Percentiles rank a stretch among this genome's conserved stretches.
phyloP scores from a whole-genome alignment of 139 green algal species.

The Coelastrella sp. region DNA sequence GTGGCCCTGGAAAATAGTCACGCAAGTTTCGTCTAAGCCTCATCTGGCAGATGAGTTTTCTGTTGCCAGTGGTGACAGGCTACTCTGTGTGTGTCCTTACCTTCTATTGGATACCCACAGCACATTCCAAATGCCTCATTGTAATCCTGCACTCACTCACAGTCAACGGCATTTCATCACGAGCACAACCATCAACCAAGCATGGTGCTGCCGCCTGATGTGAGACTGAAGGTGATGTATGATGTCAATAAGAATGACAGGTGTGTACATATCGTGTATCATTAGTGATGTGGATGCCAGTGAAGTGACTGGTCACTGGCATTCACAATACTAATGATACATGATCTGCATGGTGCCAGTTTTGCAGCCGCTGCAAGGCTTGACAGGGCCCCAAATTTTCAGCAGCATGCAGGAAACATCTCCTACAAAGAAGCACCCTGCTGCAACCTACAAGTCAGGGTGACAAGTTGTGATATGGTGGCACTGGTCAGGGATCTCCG shows the following conservation, averaged over 20 bases:
- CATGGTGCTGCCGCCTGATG: not conserved
- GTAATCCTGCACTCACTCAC: constrained; percentile 54
- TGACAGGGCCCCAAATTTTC: not conserved
- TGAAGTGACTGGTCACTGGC: no score
- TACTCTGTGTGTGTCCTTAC: constrained; percentile 36
- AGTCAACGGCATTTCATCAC: not conserved
- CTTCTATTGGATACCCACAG: constrained; percentile 85
- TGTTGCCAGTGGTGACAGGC: not conserved
- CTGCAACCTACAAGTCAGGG: not conserved
- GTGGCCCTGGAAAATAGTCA: no score
- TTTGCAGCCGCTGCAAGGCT: not conserved
- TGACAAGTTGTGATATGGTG: not conserved
- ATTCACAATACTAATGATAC: no score
- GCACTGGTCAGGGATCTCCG: not conserved
- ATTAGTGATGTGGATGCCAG: no score
- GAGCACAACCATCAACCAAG: not conserved
- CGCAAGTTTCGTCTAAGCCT: no score
- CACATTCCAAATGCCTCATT: constrained; percentile 86
- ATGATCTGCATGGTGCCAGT: no score
- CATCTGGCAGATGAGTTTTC: no score
- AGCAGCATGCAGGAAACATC: not conserved
- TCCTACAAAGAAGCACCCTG: no score
- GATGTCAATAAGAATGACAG: no score
- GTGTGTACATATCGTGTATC: no score
- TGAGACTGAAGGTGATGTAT: not conserved